phyloP scores from a whole-genome alignment of 768 basidiomycete species.

The Agaricus subrufescens region DNA sequence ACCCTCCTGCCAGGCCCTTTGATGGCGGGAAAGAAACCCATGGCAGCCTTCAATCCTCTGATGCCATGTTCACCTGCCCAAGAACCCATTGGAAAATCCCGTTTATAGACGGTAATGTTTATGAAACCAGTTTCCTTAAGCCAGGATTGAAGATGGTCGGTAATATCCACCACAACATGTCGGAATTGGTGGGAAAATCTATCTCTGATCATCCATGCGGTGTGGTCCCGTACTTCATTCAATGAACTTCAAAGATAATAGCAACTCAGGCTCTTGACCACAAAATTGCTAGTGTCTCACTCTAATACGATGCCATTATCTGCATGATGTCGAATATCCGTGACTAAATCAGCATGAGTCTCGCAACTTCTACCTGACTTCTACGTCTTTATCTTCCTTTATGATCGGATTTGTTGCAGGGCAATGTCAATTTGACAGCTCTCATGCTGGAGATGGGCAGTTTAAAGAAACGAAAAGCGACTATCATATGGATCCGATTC shows the following conservation, averaged over 20 bases:
- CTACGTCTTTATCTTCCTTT: no score
- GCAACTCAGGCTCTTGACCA: no score
- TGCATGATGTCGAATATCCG: no score
- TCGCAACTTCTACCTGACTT: no score
- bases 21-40: background rate
- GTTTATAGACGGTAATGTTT: constrained; percentile 3
- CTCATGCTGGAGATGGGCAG: no score
- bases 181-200: background rate
- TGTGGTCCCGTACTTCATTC: background rate
- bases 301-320: no score
- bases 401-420: no score
- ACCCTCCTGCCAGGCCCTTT: constrained; percentile 3
- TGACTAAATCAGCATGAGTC: no score
- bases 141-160: constrained; percentile 1
- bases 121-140: constrained; percentile 4
- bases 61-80: background rate
- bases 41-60: background rate
- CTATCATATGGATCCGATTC: no score
- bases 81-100: background rate
- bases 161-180: constrained; percentile 6
- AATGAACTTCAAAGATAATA: background rate
- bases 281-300: no score
- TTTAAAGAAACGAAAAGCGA: no score
- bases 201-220: background rate
- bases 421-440: no score